Percentiles rank a stretch among this genome's conserved stretches.
These are phyloP conservation scores for Podospora fimiseda DNA, from an alignment of 495 filamentous ascomycete genomes.

Conservation along the genomic window DNA sequence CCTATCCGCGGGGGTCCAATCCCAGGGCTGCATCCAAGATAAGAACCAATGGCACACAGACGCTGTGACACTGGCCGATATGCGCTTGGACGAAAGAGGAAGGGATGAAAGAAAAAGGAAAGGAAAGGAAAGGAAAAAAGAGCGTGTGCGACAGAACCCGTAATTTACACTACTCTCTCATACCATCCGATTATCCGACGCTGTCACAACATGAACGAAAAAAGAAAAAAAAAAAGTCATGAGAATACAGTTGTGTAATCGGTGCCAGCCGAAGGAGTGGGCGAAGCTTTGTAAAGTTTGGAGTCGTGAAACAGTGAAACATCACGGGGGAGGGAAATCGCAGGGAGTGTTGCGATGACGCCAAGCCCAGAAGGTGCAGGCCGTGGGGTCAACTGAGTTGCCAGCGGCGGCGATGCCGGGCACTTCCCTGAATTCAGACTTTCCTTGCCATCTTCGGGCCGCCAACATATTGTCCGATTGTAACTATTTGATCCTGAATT, in stretches of 20 bases:
- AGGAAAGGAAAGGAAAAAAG: neutral
- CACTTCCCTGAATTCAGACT: neutral
- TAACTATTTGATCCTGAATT: no score
- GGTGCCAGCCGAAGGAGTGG: neutral
- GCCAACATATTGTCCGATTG: no score
- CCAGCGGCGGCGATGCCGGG: constrained; percentile 5
- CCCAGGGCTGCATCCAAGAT: neutral
- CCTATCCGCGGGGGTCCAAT: neutral
- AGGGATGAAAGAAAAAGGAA: neutral
- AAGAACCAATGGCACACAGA: no score
- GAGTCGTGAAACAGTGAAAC: constrained; percentile 2
- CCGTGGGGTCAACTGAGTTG: neutral
- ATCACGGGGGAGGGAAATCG: constrained; percentile 2
- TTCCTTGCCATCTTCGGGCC: neutral
- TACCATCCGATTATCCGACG: neutral
- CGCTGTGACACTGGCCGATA: no score
- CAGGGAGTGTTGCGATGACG: no score
- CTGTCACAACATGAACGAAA: neutral
- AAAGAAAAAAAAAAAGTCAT: no score
- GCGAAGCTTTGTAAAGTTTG: neutral
- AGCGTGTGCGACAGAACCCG: neutral
- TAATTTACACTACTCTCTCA: neutral
- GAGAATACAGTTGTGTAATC: neutral
- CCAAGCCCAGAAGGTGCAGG: neutral
- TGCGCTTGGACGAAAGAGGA: neutral